These are phyloP conservation scores for Pythium biforme DNA, from an alignment of 352 stramenopile species.

Conservation along the genomic window DNA sequence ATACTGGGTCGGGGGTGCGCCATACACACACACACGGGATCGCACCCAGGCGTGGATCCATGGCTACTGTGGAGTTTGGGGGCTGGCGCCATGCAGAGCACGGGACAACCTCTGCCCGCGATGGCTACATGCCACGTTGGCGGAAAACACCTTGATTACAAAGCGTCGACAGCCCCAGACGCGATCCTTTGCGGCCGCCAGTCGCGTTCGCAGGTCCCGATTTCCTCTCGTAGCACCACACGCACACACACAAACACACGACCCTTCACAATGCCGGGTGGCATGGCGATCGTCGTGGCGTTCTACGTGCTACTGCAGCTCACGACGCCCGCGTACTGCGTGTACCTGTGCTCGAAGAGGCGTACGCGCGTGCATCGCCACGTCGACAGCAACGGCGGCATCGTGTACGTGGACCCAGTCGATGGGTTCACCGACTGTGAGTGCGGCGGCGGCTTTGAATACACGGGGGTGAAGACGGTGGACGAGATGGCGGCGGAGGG, in stretches of 20 bases:
- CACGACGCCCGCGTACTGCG: neutral
- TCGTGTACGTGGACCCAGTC: constrained; percentile 2
- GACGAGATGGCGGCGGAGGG: constrained; percentile 32
- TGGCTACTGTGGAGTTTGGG: too few relatives aligned
- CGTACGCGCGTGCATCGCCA: constrained; percentile 10
- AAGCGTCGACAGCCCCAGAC: too few relatives aligned
- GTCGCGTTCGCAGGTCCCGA: too few relatives aligned
- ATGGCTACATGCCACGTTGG: too few relatives aligned
- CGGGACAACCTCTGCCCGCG: too few relatives aligned
- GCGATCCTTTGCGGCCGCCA: too few relatives aligned
- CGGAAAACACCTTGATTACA: too few relatives aligned
- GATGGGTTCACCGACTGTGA: neutral
- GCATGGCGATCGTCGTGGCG: neutral
- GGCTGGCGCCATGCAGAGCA: too few relatives aligned
- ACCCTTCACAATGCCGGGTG: neutral
- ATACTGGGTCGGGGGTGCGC: too few relatives aligned
- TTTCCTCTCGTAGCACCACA: neutral
- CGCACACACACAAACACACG: neutral
- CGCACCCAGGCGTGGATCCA: too few relatives aligned
- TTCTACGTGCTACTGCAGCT: neutral
- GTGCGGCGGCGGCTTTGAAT: constrained; percentile 4
- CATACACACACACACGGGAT: too few relatives aligned
- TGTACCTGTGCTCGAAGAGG: neutral
- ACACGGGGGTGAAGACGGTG: constrained; percentile 32
- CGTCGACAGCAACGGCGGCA: neutral